These are phyloP conservation scores for Diaporthe ampelina DNA, from an alignment of 2,329 filamentous ascomycete species.

Conservation along the genomic window DNA sequence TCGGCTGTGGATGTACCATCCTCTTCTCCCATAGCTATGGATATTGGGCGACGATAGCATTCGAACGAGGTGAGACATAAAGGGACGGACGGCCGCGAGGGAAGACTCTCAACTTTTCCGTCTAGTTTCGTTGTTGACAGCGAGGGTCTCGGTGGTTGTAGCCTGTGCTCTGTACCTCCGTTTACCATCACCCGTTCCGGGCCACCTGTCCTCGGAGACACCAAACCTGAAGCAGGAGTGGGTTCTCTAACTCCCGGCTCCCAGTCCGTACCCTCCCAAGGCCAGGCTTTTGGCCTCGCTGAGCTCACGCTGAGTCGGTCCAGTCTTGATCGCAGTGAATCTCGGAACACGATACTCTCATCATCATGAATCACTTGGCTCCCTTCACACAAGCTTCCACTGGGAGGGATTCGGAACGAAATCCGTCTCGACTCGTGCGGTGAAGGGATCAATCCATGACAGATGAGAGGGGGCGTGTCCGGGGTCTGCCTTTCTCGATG, in stretches of 20 bases:
- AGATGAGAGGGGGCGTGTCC: conserved; percentile 22
- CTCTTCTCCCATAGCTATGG: neutral
- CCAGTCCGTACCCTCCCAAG: conserved; percentile 7
- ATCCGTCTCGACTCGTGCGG: neutral
- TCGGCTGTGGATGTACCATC: neutral
- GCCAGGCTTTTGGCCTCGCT: neutral
- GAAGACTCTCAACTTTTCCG: neutral
- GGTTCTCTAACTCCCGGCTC: neutral
- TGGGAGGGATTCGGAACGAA: neutral
- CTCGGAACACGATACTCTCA: neutral
- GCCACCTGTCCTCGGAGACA: neutral
- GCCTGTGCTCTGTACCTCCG: neutral
- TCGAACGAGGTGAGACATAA: neutral
- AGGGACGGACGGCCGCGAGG: neutral
- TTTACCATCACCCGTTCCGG: neutral
- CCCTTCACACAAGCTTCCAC: neutral
- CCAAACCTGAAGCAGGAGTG: neutral
- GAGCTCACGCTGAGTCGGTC: conserved; percentile 18
- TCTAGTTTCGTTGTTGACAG: neutral
- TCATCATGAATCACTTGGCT: neutral
- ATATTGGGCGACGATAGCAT: conserved; percentile 24
- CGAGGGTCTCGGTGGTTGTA: neutral
- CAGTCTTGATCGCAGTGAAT: conserved; percentile 1
- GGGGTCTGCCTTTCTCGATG: conserved; percentile 23
- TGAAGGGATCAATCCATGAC: conserved; percentile 29